Evolutionary conservation across 495 filamentous ascomycete genomes (phyloP).

Genomic region (Neurospora sp.): DNA sequence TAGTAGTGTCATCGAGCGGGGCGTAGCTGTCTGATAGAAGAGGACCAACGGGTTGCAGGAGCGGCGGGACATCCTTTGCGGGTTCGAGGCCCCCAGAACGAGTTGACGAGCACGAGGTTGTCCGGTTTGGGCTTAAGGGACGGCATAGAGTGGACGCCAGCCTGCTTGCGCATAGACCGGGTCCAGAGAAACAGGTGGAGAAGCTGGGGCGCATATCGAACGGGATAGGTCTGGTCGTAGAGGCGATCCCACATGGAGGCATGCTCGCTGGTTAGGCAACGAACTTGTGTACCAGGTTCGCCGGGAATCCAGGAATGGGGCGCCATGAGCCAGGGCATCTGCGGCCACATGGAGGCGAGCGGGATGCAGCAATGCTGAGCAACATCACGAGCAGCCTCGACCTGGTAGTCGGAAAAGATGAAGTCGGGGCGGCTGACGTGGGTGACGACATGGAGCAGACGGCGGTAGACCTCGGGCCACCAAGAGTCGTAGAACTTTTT

Average conservation of each 20-base stretch:
- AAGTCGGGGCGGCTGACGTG: too few species aligned
- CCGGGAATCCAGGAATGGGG: conserved; percentile 29
- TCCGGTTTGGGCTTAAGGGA: conserved; percentile 24
- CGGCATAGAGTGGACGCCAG: conserved; percentile 17
- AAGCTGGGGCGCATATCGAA: conserved; percentile 14
- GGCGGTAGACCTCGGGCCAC: conserved; percentile 28
- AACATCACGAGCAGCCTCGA: conserved; percentile 30
- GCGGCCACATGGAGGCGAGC: conserved; percentile 27
- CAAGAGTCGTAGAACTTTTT: conserved; percentile 28
- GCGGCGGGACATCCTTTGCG: conserved; percentile 29
- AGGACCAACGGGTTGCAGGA: conserved; percentile 25
- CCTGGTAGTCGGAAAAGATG: conserved; percentile 31
- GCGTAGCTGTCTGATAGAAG: conserved; percentile 21
- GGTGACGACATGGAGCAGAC: conserved; percentile 20
- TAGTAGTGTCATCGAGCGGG: conserved; percentile 12
- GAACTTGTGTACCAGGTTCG: conserved; percentile 28
- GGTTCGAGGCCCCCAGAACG: conserved; percentile 33
- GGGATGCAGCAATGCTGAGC: conserved; percentile 22
- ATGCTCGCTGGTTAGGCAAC: conserved; percentile 25
- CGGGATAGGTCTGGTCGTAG: conserved; percentile 19
- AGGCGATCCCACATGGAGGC: conserved; percentile 24
- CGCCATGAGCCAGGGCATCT: conserved; percentile 28
- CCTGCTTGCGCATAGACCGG: conserved; percentile 20
- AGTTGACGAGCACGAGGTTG: conserved; percentile 32
- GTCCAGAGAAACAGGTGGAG: conserved; percentile 17